Evolutionary conservation across 805 yeast species (phyloP), one percentile per base, ranked within the genome.

Genomic region (Starmerella stigmatis): DNA sequence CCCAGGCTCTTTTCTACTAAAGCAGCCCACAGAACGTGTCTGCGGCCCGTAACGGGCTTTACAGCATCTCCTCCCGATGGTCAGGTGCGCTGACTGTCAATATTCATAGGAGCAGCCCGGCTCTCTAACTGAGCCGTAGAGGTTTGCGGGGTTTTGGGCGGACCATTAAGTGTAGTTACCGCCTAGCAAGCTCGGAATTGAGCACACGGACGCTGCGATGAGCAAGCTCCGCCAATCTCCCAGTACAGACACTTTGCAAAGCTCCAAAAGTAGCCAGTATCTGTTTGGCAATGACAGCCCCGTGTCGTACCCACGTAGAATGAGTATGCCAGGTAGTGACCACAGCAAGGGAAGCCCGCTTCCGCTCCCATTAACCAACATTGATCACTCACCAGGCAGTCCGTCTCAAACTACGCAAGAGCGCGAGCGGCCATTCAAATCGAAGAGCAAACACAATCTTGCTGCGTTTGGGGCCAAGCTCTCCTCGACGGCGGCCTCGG

Each of bases 401-500:
- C 41, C 44, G 2, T 15, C 21, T 4, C 22, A 9, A 7, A 34
- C 38, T 12, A 22, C 28, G 38, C 38, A 34, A 4, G 51, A 50
- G 30, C 42, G 51, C 26, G 40, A 45, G 35, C 26, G 45, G 30
- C 54, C 49, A 22, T 47, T 46, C 44, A 51, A 49, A 21, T 32
- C 46, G 3, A 48, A 47, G 22, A 42, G 51, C 27, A 52, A 51
- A 33, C 54, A 52, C 44, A 51, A 54, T 28, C 22, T 54, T 17
- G 57, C 57, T 8, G 49, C 50, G 11, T 48, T 54, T 37, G 56
- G 58, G 19, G 57, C 57, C 8, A 56, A 54, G 38, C 35, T 56
- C n/a, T 22, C 53, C 10, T 54, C 58, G 9, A 60, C 57, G 1
- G 64, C 64, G 2, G 62, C 62, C 5, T 51, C 64, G 5, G 59